These are phyloP conservation scores for Dothideomycetes sp. DNA, from an alignment of 2,329 filamentous ascomycete genomes.

Conservation along the genomic window DNA sequence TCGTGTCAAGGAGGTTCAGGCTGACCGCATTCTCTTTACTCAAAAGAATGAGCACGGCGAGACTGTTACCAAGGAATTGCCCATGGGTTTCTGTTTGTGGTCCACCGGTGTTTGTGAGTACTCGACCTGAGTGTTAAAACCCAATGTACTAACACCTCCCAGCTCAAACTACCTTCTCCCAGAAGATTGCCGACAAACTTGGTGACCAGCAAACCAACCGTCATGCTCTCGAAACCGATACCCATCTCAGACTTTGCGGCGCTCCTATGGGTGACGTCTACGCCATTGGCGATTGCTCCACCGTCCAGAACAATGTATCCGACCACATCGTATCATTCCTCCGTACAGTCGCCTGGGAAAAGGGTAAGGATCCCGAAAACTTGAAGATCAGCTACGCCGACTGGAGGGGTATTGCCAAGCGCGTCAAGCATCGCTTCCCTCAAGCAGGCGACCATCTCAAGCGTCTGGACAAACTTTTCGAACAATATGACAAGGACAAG, in stretches of 20 bases:
- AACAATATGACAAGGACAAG: slow-evolving; percentile 85
- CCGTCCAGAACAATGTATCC: slow-evolving; percentile 93
- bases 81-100: slow-evolving; percentile 95
- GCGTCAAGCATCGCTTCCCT: slow-evolving; percentile 81
- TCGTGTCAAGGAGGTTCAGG: slow-evolving; percentile 77
- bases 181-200: slow-evolving; percentile 68
- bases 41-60: slow-evolving; percentile 68
- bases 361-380: slow-evolving; percentile 80
- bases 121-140: not conserved
- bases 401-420: slow-evolving; percentile 75
- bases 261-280: slow-evolving; percentile 91
- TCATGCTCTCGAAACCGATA: slow-evolving; percentile 88
- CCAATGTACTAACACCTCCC: not conserved
- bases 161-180: slow-evolving; percentile 69
- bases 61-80: slow-evolving; percentile 79
- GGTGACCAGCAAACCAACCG: slow-evolving; percentile 67
- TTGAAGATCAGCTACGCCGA: slow-evolving; percentile 77
- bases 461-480: slow-evolving; percentile 83
- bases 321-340: slow-evolving; percentile 87
- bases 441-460: slow-evolving; percentile 81
- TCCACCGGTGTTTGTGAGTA: slow-evolving; percentile 68
- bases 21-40: slow-evolving; percentile 79
- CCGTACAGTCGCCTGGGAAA: slow-evolving; percentile 81
- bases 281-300: slow-evolving; percentile 89
- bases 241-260: slow-evolving; percentile 80